phyloP scores from a whole-genome alignment of 148 eudicot species.

The Polygonum maritimum region DNA sequence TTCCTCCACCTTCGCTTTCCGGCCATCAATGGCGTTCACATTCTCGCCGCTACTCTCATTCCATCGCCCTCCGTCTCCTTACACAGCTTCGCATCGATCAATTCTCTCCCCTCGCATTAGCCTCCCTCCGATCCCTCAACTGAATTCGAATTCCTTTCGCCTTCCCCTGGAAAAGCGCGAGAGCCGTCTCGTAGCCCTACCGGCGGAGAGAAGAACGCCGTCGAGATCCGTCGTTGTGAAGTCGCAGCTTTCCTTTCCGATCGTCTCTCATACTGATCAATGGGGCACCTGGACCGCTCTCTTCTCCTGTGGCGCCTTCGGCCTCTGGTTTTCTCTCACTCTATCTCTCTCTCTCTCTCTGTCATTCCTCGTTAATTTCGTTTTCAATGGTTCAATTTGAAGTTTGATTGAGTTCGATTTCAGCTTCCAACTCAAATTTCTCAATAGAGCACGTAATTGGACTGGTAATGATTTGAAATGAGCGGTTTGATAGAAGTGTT shows the following conservation, averaged over 20 bases:
- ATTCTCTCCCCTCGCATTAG: neutral
- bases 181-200: neutral
- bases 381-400: neutral
- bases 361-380: neutral
- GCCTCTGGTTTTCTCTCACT: slow-evolving; percentile 50
- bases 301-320: slow-evolving; percentile 66
- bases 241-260: slow-evolving; percentile 34
- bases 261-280: slow-evolving; percentile 59
- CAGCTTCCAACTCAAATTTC: neutral
- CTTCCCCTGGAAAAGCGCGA: neutral
- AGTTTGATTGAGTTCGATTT: neutral
- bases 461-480: neutral
- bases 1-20: neutral
- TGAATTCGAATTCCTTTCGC: neutral
- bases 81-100: neutral
- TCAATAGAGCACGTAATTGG: neutral
- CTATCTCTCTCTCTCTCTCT: neutral
- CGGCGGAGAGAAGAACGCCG: neutral
- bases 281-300: slow-evolving; percentile 93
- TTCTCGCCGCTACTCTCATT: neutral
- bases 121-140: neutral
- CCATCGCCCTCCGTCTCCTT: neutral
- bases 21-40: neutral
- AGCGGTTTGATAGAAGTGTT: neutral
- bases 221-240: slow-evolving; percentile 21